Conservation (phyloP, 1,284 basidiomycete genomes). For the Xanthoconium separans region DNA sequence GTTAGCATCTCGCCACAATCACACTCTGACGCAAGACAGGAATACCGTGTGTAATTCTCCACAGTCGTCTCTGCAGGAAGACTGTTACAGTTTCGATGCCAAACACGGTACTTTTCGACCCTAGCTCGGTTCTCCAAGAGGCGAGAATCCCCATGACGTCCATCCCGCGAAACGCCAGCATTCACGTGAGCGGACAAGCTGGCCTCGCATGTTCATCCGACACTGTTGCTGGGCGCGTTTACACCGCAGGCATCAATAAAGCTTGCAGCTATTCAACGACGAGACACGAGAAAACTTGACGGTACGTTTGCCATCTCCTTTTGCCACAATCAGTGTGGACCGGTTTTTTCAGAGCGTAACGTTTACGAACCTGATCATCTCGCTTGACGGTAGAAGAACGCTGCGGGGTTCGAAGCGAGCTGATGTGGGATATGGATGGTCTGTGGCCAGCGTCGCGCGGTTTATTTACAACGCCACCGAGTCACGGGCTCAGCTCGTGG, state of each 20-base stretch:
- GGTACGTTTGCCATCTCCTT: conserved; percentile 1
- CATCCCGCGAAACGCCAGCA: conserved; percentile 19
- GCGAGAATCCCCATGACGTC: background rate
- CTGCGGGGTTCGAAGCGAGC: conserved; percentile 25
- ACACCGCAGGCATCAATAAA: background rate
- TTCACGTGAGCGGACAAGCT: conserved; percentile 2
- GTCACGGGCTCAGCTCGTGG: background rate
- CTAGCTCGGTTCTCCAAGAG: background rate
- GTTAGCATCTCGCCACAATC: conserved; percentile 4
- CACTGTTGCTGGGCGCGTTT: background rate
- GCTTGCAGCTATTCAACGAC: background rate
- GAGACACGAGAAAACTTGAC: background rate
- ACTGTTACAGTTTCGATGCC: background rate
- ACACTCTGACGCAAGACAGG: background rate
- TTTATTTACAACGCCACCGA: conserved; percentile 6
- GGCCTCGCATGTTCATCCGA: conserved; percentile 5
- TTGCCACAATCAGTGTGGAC: conserved; percentile 8
- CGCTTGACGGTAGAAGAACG: conserved; percentile 26
- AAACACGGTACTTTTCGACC: background rate
- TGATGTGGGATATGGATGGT: conserved; percentile 7
- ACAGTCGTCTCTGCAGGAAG: background rate
- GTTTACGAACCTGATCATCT: conserved; percentile 17
- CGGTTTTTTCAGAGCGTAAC: conserved; percentile 5
- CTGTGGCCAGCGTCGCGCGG: background rate
- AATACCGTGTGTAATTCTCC: background rate